A percentile compares a stretch with the other conserved stretches of the same genome.
Conservation (phyloP, 495 filamentous ascomycete species). For the Aspergillus hancockii region DNA sequence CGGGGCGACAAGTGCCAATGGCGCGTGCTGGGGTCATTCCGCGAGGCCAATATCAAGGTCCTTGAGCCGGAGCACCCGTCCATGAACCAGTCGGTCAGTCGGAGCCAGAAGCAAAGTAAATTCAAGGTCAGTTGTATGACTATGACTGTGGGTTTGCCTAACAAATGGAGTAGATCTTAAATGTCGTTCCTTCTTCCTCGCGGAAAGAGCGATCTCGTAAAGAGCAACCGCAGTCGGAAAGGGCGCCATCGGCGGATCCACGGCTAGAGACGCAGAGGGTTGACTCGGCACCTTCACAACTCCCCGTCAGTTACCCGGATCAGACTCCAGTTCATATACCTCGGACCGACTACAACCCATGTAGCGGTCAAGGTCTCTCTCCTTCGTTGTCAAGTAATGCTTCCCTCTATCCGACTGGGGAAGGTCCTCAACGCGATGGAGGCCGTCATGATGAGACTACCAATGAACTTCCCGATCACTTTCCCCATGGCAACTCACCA, state of each 20-base stretch:
- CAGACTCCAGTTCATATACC: not conserved
- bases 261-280: not conserved
- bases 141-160: not conserved
- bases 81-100: conserved; percentile 29
- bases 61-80: conserved; percentile 34
- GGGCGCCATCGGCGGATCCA: not conserved
- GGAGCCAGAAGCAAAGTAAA: conserved; percentile 26
- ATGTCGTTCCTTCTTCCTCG: conserved; percentile 11
- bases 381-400: conserved; percentile 20
- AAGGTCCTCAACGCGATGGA: not conserved
- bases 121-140: conserved; percentile 26
- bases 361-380: conserved; percentile 10
- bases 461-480: not conserved
- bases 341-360: not conserved
- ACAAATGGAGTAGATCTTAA: conserved; percentile 18
- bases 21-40: conserved; percentile 37
- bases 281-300: not conserved
- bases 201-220: not conserved
- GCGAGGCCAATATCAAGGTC: conserved; percentile 35
- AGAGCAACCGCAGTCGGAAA: not conserved
- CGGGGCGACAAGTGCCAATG: conserved; percentile 34
- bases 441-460: not conserved
- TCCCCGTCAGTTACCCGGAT: not conserved
- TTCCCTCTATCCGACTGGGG: conserved; percentile 3
- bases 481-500: not conserved